phyloP scores from a whole-genome alignment of 768 basidiomycete species.

The Mrakia frigida region DNA sequence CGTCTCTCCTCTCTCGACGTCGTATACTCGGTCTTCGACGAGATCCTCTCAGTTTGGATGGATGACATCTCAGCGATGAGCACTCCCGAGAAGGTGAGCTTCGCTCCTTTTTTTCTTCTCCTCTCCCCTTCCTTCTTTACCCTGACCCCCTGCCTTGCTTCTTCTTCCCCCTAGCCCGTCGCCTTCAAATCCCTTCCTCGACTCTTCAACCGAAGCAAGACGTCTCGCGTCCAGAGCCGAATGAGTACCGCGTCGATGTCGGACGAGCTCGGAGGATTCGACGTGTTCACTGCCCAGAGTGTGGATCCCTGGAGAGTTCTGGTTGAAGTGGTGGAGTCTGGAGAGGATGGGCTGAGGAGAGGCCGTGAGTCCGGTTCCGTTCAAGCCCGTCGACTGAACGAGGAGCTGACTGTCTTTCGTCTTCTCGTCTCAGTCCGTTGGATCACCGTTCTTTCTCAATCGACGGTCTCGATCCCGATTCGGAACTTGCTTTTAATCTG shows the following conservation, averaged over 20 bases:
- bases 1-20: not conserved
- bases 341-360: not conserved
- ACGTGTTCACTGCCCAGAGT: not conserved
- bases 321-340: not conserved
- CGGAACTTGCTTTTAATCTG: not conserved
- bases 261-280: not conserved
- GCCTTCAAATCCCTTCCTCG: not conserved
- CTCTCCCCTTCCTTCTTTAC: not conserved
- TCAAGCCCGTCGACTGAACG: not conserved
- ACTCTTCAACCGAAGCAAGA: not conserved
- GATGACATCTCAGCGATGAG: not conserved
- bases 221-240: not conserved
- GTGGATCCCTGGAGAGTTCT: not conserved
- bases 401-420: not conserved
- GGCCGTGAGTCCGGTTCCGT: not conserved
- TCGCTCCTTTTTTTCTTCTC: not conserved
- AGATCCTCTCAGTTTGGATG: not conserved
- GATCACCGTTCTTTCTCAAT: not conserved
- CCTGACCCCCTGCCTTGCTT: not conserved
- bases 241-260: slow-evolving; percentile 3
- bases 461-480: not conserved
- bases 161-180: not conserved
- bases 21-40: not conserved
- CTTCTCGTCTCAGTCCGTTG: not conserved
- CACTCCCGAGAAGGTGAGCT: not conserved